A percentile compares a stretch with the other conserved stretches of the same genome.
Conservation (phyloP, 139 green algal genomes). For the Picochlorum sp. region DNA sequence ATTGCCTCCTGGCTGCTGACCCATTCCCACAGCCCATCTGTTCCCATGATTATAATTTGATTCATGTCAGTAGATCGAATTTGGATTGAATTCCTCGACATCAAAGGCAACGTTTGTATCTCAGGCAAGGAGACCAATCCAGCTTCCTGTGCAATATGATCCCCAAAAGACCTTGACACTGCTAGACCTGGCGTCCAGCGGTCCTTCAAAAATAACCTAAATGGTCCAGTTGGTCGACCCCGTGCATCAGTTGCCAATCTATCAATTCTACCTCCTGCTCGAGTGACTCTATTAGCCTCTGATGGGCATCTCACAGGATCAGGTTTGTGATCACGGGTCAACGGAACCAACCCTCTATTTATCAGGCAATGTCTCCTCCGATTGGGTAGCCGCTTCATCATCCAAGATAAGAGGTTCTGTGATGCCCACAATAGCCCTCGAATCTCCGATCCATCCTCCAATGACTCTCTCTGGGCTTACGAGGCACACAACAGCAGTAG, state of each 20-base stretch:
- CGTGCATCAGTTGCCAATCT: conserved; percentile 21
- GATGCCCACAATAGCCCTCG: conserved; percentile 39
- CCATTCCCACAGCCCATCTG: conserved; percentile 40
- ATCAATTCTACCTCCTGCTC: conserved; percentile 37
- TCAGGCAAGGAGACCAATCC: conserved; percentile 40
- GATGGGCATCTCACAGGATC: conserved; percentile 16
- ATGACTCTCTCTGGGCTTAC: conserved; percentile 22
- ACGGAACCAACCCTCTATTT: conserved; percentile 8
- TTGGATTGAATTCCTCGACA: not conserved
- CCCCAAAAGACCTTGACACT: conserved; percentile 42
- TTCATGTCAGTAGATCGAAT: not conserved
- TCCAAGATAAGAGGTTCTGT: not conserved
- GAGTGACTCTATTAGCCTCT: conserved; percentile 35
- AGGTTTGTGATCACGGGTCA: conserved; percentile 55
- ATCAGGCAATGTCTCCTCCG: not conserved
- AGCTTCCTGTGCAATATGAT: conserved; percentile 42
- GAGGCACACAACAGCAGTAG: conserved; percentile 29
- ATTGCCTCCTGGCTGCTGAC: conserved; percentile 23
- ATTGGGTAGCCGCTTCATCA: not conserved
- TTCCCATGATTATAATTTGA: conserved; percentile 29
- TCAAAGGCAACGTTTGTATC: conserved; percentile 21
- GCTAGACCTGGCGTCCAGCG: conserved; percentile 42
- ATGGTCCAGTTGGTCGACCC: conserved; percentile 30
- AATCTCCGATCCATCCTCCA: conserved; percentile 47
- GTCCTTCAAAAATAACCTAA: conserved; percentile 40